phyloP scores from a whole-genome alignment of 495 filamentous ascomycete species.

The Neurospora cerealis region DNA sequence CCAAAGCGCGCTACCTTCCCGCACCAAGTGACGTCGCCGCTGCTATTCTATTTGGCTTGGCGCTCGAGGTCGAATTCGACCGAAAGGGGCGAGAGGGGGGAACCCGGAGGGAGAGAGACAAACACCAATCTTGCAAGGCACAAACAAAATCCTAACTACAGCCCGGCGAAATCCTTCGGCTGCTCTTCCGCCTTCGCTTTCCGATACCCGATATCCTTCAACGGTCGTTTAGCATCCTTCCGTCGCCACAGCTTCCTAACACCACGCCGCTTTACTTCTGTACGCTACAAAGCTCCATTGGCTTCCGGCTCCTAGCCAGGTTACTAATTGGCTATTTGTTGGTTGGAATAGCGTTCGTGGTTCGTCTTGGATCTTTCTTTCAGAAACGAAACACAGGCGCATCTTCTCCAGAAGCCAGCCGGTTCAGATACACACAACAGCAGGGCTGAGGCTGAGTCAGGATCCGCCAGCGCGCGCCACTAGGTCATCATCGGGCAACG shows the following conservation, averaged over 20 bases:
- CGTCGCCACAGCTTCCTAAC: background rate
- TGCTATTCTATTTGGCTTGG: background rate
- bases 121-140: background rate
- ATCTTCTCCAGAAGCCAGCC: background rate
- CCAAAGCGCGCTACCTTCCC: background rate
- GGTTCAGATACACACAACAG: background rate
- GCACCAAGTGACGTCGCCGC: background rate
- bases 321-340: background rate
- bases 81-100: background rate
- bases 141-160: background rate
- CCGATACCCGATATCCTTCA: background rate
- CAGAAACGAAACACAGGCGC: background rate
- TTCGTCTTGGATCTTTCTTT: background rate
- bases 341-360: background rate
- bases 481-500: background rate
- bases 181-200: background rate
- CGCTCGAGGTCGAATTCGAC: background rate
- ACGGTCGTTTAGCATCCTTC: background rate
- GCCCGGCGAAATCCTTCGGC: background rate
- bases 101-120: background rate
- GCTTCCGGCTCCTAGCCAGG: background rate
- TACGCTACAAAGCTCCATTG: background rate
- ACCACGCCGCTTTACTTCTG: background rate
- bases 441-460: background rate
- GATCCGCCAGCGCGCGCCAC: background rate